Percentiles rank a stretch among this genome's conserved stretches.
Conservation (phyloP, 2,329 filamentous ascomycete species). For the Ilyonectria destructans region DNA sequence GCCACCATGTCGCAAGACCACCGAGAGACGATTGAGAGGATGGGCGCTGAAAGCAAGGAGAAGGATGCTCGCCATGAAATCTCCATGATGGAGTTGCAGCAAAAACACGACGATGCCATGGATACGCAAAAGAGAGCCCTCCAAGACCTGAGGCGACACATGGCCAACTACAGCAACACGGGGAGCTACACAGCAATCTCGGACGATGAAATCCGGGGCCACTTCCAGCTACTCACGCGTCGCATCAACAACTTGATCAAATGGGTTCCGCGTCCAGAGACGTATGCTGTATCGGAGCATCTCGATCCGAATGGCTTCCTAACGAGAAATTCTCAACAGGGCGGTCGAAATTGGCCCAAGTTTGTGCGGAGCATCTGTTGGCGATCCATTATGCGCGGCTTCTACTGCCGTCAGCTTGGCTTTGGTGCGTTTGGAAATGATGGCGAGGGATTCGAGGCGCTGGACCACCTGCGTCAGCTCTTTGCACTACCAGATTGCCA, state of each 20-base stretch:
- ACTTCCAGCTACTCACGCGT: constrained; percentile 14
- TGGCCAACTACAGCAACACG: constrained; percentile 33
- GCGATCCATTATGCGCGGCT: constrained; percentile 23
- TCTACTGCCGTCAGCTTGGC: constrained; percentile 26
- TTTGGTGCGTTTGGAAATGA: constrained; percentile 30
- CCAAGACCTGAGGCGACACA: constrained; percentile 12
- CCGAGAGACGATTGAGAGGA: background rate
- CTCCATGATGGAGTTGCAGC: background rate
- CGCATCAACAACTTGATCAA: constrained; percentile 33
- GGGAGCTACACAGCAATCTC: constrained; percentile 16
- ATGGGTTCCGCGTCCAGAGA: constrained; percentile 13
- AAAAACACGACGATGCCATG: background rate
- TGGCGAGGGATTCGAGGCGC: constrained; percentile 22
- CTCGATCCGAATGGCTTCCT: constrained; percentile 29
- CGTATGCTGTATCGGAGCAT: background rate
- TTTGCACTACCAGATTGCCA: constrained; percentile 17
- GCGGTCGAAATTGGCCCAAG: constrained; percentile 33
- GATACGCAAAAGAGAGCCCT: background rate
- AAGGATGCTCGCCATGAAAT: background rate
- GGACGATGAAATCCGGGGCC: constrained; percentile 26
- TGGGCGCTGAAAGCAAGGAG: background rate
- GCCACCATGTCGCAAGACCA: background rate
- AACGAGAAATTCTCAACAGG: constrained; percentile 26
- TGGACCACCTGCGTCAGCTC: constrained; percentile 25
- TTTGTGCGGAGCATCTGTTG: constrained; percentile 33